Base-by-base conservation (phyloP, 1,284 basidiomycete species). In the Mrakiaceae sp. region DNA sequence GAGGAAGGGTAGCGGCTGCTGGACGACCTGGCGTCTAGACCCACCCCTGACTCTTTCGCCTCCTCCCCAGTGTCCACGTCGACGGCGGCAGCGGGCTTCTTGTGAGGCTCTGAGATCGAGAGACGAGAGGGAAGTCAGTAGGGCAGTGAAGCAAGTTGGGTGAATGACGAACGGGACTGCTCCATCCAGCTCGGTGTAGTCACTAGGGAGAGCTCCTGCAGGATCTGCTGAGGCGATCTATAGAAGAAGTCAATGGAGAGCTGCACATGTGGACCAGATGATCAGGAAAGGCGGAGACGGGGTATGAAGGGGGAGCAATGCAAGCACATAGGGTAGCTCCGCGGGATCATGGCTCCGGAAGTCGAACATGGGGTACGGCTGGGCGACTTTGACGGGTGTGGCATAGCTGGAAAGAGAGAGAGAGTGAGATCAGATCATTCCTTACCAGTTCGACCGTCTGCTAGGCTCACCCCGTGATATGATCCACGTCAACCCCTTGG, bases 201-300 rank as follows among this genome's bases (percentile, higher is more conserved):
- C 27, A 27, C 27, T 27, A 27, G 27, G 27, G 27, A 27, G 27
- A 27, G 27, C 27, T 27, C 27, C 27, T 27, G 27, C 27, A 27
- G 27, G 27, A 27, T 27, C 27, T 27, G 27, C 27, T 27, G 27
- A 27, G 27, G 27, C 27, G 27, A 47, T n/a, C 57, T 43, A 39
- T 58, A 58, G 57, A 58, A 58, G 46, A 58, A 58, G 57, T 58
- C 57, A 14, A 55, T 11, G 16, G 39, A 55, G 39, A 14, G 8
- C 39, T 2, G 6, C 14, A 55, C 11, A 42, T 27, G 53, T 39
- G 16, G 39, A 2, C 5, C 2, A 55, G 39, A 27, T 7, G 27
- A 42, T 55, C 39, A 40, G 53, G 12, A 8, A 10, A 27, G 16
- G 10, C 52, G 2, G 3, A 6, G n/a, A 8, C 27, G 42, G 52